Evolutionary conservation across 83 land plant species (phyloP).

Genomic region (Picea engelmannii): DNA sequence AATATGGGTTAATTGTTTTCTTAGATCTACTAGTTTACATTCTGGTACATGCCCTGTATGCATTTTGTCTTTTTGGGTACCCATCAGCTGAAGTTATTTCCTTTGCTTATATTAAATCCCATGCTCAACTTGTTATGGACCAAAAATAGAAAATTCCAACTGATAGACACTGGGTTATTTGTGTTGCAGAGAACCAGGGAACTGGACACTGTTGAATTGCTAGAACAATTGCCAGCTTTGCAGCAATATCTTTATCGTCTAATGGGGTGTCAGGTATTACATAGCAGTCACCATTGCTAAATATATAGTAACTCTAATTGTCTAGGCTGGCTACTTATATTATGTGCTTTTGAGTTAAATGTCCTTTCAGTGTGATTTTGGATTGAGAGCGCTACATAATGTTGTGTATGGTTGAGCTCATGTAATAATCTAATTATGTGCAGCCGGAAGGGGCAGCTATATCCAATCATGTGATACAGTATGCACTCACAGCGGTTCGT

Average conservation of each 20-base stretch:
- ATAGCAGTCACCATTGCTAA: neutral
- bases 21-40: too few relatives aligned
- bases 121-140: too few relatives aligned
- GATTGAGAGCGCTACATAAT: too few relatives aligned
- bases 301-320: neutral
- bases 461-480: constrained; percentile 53
- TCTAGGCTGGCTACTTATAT: too few relatives aligned
- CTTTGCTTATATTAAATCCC: too few relatives aligned
- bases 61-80: too few relatives aligned
- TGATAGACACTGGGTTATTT: neutral
- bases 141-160: too few relatives aligned
- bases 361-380: too few relatives aligned
- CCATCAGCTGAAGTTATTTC: too few relatives aligned
- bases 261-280: constrained; percentile 83
- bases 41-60: too few relatives aligned
- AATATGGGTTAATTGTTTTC: too few relatives aligned
- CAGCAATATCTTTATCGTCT: constrained; percentile 84
- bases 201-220: constrained; percentile 79
- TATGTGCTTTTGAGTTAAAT: too few relatives aligned
- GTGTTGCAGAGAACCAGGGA: constrained; percentile 74
- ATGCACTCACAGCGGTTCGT: constrained; percentile 39
- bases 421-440: neutral
- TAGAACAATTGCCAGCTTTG: constrained; percentile 90
- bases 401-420: neutral
- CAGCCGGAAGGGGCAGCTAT: constrained; percentile 80